Conservation (phyloP, 139 green algal species). For the Chlamydomonas eustigma region DNA sequence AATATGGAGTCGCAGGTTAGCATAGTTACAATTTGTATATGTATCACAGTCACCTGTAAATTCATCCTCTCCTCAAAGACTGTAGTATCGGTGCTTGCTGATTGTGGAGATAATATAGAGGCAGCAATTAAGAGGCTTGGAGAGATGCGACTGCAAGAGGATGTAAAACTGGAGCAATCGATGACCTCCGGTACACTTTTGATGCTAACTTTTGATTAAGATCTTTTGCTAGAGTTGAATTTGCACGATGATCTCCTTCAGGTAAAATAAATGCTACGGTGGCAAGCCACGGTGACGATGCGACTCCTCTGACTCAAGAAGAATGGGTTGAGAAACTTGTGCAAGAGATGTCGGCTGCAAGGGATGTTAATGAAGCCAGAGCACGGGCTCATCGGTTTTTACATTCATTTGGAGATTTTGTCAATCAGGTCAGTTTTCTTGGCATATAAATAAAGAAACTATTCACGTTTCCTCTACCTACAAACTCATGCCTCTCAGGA, state of each 20-base stretch:
- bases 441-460: too few relatives aligned
- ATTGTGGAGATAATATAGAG: conserved; percentile 77
- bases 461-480: too few relatives aligned
- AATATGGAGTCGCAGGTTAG: neutral
- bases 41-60: neutral
- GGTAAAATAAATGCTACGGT: too few relatives aligned
- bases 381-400: conserved; percentile 54
- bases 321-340: conserved; percentile 78
- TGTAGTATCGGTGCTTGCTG: conserved; percentile 56
- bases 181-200: too few relatives aligned
- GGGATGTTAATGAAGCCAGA: conserved; percentile 60
- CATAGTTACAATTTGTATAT: neutral
- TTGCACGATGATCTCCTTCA: too few relatives aligned
- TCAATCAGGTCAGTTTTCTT: neutral
- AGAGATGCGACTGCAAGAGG: conserved; percentile 47
- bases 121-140: conserved; percentile 67
- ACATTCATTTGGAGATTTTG: conserved; percentile 55
- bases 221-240: too few relatives aligned
- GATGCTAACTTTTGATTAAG: too few relatives aligned
- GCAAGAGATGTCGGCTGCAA: conserved; percentile 64
- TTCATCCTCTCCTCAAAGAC: conserved; percentile 36
- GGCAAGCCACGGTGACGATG: too few relatives aligned
- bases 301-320: neutral
- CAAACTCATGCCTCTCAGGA: too few relatives aligned
- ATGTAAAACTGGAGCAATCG: neutral